Conservation (phyloP, 2,329 filamentous ascomycete species). For the Lachnellula arida region DNA sequence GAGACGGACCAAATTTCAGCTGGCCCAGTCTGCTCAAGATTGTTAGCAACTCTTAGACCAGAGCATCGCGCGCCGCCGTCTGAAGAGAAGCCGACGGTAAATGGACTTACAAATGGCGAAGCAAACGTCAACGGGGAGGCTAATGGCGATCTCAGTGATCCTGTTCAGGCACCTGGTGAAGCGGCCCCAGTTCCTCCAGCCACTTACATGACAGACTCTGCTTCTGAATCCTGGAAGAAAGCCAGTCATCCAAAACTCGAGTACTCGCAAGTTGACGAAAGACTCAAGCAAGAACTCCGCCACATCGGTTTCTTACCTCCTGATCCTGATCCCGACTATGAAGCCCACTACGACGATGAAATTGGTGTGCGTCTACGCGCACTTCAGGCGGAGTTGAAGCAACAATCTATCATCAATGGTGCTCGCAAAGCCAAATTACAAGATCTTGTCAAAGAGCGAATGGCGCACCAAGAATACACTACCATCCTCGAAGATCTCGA, state of each 20-base stretch:
- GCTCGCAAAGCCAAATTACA: constrained; percentile 82
- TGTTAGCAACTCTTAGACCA: constrained; percentile 76
- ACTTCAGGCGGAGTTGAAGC: constrained; percentile 75
- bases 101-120: constrained; percentile 48
- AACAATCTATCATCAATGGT: constrained; percentile 82
- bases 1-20: constrained; percentile 88
- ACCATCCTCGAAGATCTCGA: constrained; percentile 97
- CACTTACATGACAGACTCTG: constrained; percentile 73
- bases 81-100: constrained; percentile 54
- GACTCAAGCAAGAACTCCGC: constrained; percentile 83
- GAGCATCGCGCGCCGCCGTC: constrained; percentile 55
- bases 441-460: constrained; percentile 83
- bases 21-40: constrained; percentile 76
- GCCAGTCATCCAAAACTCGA: constrained; percentile 72
- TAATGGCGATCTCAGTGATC: constrained; percentile 30
- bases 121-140: constrained; percentile 42
- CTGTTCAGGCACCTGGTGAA: constrained; percentile 25
- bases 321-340: constrained; percentile 70
- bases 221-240: constrained; percentile 73
- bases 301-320: constrained; percentile 82
- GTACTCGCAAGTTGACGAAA: constrained; percentile 82
- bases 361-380: constrained; percentile 84
- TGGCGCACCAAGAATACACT: constrained; percentile 95
- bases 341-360: constrained; percentile 88
- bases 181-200: constrained; percentile 54